Evolutionary conservation across 1,284 basidiomycete species (phyloP).

Genomic region (Boletus mariae): DNA sequence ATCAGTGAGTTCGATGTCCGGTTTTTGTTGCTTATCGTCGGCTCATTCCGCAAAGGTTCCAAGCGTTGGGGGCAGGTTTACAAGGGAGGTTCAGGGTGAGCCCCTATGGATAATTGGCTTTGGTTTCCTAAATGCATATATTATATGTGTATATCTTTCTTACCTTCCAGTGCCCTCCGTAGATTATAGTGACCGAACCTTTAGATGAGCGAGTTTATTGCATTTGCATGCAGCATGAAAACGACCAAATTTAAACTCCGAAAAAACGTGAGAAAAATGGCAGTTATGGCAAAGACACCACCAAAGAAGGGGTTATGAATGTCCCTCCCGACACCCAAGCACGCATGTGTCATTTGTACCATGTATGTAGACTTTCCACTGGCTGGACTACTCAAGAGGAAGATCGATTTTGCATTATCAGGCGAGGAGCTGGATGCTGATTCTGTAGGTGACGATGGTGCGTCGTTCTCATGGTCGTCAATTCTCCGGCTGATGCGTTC

Average conservation of each 20-base stretch:
- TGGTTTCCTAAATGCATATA: not conserved
- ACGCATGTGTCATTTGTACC: constrained; percentile 22
- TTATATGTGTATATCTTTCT: not conserved
- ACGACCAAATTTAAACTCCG: not conserved
- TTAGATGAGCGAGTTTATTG: no score
- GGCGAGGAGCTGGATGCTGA: constrained; percentile 13
- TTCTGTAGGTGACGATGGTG: constrained; percentile 19
- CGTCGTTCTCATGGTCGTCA: constrained; percentile 2
- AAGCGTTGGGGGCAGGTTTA: constrained; percentile 36
- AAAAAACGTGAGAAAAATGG: not conserved
- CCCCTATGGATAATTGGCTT: not conserved
- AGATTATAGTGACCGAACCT: not conserved
- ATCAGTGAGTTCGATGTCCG: constrained; percentile 46
- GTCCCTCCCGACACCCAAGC: not conserved
- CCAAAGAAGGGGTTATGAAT: constrained; percentile 6
- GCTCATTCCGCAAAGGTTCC: constrained; percentile 33
- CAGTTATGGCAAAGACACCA: not conserved
- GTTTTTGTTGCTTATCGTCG: not conserved
- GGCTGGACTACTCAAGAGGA: constrained; percentile 10
- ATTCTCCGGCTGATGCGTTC: not conserved
- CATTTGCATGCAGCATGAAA: not conserved
- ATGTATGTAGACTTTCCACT: constrained; percentile 16
- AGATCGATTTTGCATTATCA: constrained; percentile 5
- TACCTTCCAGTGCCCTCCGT: not conserved
- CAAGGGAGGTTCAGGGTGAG: constrained; percentile 34